Percentiles rank a stretch among this genome's conserved stretches.
phyloP scores from a whole-genome alignment of 1,284 basidiomycete genomes.

The Phlebopus sp. region DNA sequence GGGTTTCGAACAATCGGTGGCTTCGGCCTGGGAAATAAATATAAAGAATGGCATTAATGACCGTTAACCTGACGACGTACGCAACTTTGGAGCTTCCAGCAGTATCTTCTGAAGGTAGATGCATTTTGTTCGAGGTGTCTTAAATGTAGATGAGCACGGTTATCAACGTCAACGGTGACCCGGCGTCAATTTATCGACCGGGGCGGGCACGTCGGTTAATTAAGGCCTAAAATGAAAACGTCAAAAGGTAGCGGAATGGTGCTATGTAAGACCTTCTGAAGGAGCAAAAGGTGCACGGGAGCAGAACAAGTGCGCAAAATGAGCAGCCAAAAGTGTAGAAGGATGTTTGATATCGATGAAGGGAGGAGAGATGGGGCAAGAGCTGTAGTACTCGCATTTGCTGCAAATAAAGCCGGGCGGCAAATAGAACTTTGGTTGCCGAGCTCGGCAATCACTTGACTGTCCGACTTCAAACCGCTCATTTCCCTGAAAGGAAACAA shows the following conservation, averaged over 20 bases:
- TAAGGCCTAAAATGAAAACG: slow-evolving; percentile 34
- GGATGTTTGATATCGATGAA: slow-evolving; percentile 30
- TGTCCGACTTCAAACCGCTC: slow-evolving; percentile 36
- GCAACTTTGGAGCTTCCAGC: slow-evolving; percentile 32
- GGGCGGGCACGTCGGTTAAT: slow-evolving; percentile 41
- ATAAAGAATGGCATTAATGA: slow-evolving; percentile 8
- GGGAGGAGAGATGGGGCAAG: slow-evolving; percentile 30
- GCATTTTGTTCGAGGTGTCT: slow-evolving; percentile 26
- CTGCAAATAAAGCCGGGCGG: slow-evolving; percentile 40
- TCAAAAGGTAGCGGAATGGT: slow-evolving; percentile 11
- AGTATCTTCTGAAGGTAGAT: slow-evolving; percentile 23
- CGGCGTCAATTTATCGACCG: slow-evolving; percentile 40
- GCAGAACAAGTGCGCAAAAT: slow-evolving; percentile 5
- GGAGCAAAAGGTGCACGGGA: not conserved
- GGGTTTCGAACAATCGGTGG: slow-evolving; percentile 67
- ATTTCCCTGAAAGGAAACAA: slow-evolving; percentile 31
- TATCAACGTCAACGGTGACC: slow-evolving; percentile 39
- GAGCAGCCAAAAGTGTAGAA: slow-evolving; percentile 12
- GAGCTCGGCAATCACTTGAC: slow-evolving; percentile 36
- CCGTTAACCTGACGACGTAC: slow-evolving; percentile 15
- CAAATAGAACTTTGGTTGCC: slow-evolving; percentile 37
- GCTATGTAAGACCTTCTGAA: slow-evolving; percentile 3
- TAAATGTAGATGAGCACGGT: slow-evolving; percentile 25
- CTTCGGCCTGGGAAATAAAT: slow-evolving; percentile 36
- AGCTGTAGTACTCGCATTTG: slow-evolving; percentile 36